Conservation (phyloP, 1,284 basidiomycete species). For the Filobasidium uniguttulatum region DNA sequence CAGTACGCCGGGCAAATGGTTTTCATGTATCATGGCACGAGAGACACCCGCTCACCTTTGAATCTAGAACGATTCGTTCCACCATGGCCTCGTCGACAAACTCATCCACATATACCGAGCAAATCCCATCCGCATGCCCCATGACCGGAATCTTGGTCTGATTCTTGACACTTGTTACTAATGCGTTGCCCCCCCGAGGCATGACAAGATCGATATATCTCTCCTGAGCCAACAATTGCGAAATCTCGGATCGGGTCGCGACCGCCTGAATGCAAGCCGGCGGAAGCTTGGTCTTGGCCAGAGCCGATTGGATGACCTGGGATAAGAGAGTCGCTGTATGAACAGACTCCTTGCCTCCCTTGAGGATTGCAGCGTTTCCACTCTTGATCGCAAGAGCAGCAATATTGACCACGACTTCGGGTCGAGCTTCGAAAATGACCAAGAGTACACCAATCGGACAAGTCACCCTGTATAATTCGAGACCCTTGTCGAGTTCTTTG, state of each 20-base stretch:
- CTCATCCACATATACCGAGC: conserved; percentile 77
- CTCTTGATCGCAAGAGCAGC: conserved; percentile 92
- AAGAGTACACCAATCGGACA: conserved; percentile 94
- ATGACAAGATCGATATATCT: conserved; percentile 93
- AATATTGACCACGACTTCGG: conserved; percentile 97
- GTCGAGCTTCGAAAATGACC: conserved; percentile 94
- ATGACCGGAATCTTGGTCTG: conserved; percentile 89
- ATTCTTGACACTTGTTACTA: conserved; percentile 80
- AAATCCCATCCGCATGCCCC: conserved; percentile 96
- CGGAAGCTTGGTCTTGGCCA: conserved; percentile 60
- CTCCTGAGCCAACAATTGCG: conserved; percentile 70
- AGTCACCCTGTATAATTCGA: conserved; percentile 85
- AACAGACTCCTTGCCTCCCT: conserved; percentile 89
- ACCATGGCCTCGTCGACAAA: conserved; percentile 66
- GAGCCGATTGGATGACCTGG: conserved; percentile 62
- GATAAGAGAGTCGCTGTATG: conserved; percentile 62
- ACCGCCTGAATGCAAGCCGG: conserved; percentile 77
- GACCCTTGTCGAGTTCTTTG: conserved; percentile 63
- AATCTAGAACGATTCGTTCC: conserved; percentile 67
- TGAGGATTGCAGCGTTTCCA: conserved; percentile 87
- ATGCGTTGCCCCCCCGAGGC: conserved; percentile 81
- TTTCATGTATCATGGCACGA: neutral
- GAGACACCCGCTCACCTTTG: conserved; percentile 52
- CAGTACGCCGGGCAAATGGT: neutral
- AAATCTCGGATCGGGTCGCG: conserved; percentile 83